These are phyloP conservation scores for Scutellaria barbata DNA, from an alignment of 257 asterid species.

Conservation along the genomic window DNA sequence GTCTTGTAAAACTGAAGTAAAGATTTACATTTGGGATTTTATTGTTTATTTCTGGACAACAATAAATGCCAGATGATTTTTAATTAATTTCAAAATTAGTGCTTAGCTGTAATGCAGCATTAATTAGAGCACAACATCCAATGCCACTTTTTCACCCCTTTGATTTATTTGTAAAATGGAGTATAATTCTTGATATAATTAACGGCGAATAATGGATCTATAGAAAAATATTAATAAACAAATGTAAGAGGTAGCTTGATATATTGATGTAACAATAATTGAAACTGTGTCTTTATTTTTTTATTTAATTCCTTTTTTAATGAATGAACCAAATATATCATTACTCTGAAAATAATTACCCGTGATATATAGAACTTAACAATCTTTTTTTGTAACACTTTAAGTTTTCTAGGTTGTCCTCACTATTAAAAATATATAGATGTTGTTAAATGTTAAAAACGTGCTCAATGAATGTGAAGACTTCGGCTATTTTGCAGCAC, in stretches of 20 bases:
- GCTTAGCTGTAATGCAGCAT: constrained; percentile 27
- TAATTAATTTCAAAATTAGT: constrained; percentile 17
- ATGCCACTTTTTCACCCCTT: constrained; percentile 4
- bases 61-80: constrained; percentile 33
- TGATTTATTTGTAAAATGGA: neutral
- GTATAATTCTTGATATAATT: too few relatives aligned
- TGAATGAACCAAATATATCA: too few relatives aligned
- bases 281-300: too few relatives aligned
- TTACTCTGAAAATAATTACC: too few relatives aligned
- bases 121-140: constrained; percentile 32
- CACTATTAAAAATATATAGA: neutral
- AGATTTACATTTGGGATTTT: constrained; percentile 18
- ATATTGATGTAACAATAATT: too few relatives aligned
- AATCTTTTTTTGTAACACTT: neutral
- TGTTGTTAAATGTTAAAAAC: neutral
- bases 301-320: too few relatives aligned
- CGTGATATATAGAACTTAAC: too few relatives aligned
- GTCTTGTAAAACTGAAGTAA: constrained; percentile 37
- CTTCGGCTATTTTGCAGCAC: neutral
- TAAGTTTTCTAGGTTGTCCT: neutral
- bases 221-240: too few relatives aligned
- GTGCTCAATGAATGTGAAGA: neutral
- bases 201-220: too few relatives aligned
- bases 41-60: constrained; percentile 26
- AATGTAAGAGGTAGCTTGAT: too few relatives aligned